phyloP scores from a whole-genome alignment of 2,329 filamentous ascomycete genomes.

The Ophiosphaerella korrae region DNA sequence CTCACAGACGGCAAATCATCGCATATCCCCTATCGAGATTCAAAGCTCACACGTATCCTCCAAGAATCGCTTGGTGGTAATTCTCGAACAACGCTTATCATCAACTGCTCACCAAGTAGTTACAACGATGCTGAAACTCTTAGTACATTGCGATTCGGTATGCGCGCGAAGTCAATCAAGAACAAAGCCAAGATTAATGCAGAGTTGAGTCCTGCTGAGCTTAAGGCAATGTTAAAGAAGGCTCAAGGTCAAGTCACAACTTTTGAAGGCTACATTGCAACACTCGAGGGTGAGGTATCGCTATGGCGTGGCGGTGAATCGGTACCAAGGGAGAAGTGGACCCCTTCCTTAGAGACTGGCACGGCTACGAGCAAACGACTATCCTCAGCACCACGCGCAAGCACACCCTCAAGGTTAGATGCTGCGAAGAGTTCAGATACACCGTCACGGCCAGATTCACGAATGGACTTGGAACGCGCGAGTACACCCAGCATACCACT shows the following conservation, averaged over 20 bases:
- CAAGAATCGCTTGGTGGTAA: constrained; percentile 98
- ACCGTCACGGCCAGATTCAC: constrained; percentile 63
- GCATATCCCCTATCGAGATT: constrained; percentile 95
- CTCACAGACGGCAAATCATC: constrained; percentile 96
- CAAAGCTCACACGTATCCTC: constrained; percentile 93
- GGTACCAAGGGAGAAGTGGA: constrained; percentile 91
- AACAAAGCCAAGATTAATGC: constrained; percentile 99
- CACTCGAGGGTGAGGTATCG: constrained; percentile 81
- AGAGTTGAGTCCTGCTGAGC: constrained; percentile 91
- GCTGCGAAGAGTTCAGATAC: constrained; percentile 52
- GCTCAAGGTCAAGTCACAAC: constrained; percentile 86
- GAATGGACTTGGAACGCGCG: constrained; percentile 75
- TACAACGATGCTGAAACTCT: constrained; percentile 97
- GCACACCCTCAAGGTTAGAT: constrained; percentile 63
- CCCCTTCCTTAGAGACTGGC: constrained; percentile 65
- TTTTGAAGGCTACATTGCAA: constrained; percentile 85
- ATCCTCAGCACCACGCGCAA: constrained; percentile 59
- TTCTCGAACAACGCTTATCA: constrained; percentile 95
- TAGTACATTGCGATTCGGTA: constrained; percentile 90
- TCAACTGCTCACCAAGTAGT: constrained; percentile 98
- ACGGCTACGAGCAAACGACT: constrained; percentile 55
- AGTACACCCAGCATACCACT: constrained; percentile 85
- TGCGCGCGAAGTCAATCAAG: constrained; percentile 97
- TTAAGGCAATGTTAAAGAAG: constrained; percentile 92
- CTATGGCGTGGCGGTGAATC: constrained; percentile 86